Percentiles rank a stretch among this genome's conserved stretches.
Conservation (phyloP, 371 early-diverging fungal species). For the Batkoa obscura region DNA sequence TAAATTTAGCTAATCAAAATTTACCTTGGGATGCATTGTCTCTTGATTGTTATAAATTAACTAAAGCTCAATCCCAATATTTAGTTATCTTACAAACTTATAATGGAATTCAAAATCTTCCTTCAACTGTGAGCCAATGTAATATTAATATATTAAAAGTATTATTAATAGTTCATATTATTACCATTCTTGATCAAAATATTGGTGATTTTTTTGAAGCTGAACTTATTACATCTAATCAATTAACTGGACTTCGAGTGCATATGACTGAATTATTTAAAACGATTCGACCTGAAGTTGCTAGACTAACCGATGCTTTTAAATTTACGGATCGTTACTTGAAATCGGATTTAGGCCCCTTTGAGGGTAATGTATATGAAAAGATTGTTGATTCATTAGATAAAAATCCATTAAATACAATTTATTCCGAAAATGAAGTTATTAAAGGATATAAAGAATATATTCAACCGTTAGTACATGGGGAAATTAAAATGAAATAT, state of each 20-base stretch:
- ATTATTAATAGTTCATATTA: slow-evolving; percentile 12
- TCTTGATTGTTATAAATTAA: background rate
- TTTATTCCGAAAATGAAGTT: background rate
- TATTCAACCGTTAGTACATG: too few relatives aligned
- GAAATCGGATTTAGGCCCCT: background rate
- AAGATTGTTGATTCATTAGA: background rate
- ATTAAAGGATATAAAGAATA: background rate
- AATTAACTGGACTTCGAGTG: slow-evolving; percentile 24
- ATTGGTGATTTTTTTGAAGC: slow-evolving; percentile 35
- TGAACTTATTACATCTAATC: slow-evolving; percentile 24
- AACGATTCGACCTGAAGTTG: slow-evolving; percentile 41
- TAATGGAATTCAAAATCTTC: background rate
- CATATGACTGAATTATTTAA: slow-evolving; percentile 20
- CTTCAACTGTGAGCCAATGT: background rate
- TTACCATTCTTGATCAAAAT: slow-evolving; percentile 38
- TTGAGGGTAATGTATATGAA: background rate
- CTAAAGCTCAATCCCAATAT: background rate
- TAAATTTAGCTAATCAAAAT: background rate
- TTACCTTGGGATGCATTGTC: background rate
- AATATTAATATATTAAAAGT: slow-evolving; percentile 8
- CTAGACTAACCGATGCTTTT: slow-evolving; percentile 51
- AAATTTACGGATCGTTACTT: slow-evolving; percentile 16
- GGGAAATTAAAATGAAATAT: too few relatives aligned
- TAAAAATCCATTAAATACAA: background rate
- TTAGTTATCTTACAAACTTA: background rate